Percentiles rank a stretch among this genome's conserved stretches.
phyloP scores from a whole-genome alignment of 352 stramenopile genomes.

The Globisporangium paroecandrum region DNA sequence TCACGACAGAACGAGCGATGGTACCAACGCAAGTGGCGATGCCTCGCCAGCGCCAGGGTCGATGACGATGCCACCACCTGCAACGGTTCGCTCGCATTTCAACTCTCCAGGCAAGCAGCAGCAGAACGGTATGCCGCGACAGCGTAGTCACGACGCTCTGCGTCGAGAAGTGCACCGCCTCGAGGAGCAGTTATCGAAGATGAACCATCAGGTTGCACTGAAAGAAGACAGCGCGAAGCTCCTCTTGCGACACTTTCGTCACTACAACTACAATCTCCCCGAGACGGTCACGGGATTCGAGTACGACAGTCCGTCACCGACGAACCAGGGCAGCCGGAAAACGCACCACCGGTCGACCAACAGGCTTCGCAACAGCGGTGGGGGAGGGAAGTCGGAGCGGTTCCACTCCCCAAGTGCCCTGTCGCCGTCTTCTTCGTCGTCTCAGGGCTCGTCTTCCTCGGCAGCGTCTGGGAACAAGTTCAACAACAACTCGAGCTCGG shows the following conservation, averaged over 20 bases:
- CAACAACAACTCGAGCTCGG: slow-evolving; percentile 9
- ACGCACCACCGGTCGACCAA: slow-evolving; percentile 13
- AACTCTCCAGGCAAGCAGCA: slow-evolving; percentile 11
- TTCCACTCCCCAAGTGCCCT: slow-evolving; percentile 19
- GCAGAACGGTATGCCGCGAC: slow-evolving; percentile 8
- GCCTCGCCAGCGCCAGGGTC: background rate
- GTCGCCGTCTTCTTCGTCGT: slow-evolving; percentile 24
- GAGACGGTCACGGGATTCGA: slow-evolving; percentile 47
- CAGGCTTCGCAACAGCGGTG: slow-evolving; percentile 11
- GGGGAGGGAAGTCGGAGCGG: slow-evolving; percentile 14
- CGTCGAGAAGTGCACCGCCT: slow-evolving; percentile 55
- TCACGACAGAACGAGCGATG: slow-evolving; percentile 26
- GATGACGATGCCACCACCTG: background rate
- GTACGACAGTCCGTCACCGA: slow-evolving; percentile 44
- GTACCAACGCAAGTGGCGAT: background rate
- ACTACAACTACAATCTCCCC: slow-evolving; percentile 83
- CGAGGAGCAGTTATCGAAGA: slow-evolving; percentile 54
- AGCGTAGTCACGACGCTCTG: slow-evolving; percentile 37
- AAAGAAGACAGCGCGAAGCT: slow-evolving; percentile 63
- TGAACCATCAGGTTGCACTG: slow-evolving; percentile 58
- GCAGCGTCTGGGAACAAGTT: slow-evolving; percentile 11
- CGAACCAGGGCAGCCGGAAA: slow-evolving; percentile 13
- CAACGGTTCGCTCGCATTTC: background rate
- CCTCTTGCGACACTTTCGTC: slow-evolving; percentile 61
- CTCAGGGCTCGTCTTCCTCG: slow-evolving; percentile 17